Evolutionary conservation across 768 basidiomycete species (phyloP), one percentile per base, ranked within the genome.

Genomic region (Hygrophorus pudorinus): DNA sequence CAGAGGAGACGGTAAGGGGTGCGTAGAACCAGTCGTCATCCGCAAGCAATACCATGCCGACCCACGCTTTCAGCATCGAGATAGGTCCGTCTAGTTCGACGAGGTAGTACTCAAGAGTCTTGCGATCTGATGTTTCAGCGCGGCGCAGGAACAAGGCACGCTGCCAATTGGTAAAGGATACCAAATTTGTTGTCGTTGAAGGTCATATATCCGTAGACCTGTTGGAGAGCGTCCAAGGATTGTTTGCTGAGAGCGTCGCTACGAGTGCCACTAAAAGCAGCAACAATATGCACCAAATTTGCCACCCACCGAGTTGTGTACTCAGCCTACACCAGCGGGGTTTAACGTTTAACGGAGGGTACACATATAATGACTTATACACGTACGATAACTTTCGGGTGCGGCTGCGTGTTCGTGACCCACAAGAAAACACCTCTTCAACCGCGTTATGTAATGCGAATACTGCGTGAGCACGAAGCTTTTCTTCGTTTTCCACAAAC

Each of bases 11-110:
- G 24, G 24, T 24, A 24, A 7, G 24, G 24, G 24, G 7, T 24
- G 24, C 24, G 7, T 24, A 24, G 24, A 51, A 48, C 50, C 50
- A 48, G 28, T 51, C 27, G 2, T 38, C 37, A 32, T 51, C 49
- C 12, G 50, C 52, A 48, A 53, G 49, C 40, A 53, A 50, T 38
- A 48, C 46, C 44, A 48, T 51, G 40, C 52, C 52, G 32, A 53
- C 52, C 33, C 46, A 53, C 13, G 45, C 52, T 48, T 53, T 53
- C 3, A 53, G 50, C 30, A 51, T 51, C n/a, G 50, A 53, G 30
- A 42, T 32, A 38, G 37, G 17, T 38, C 37, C 37, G 5, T 44
- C 38, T 8, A 41, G 37, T 18, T 49, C 42, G 20, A 53, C 41
- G 12, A 45, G 20, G 20, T 43, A 48, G 8, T 44, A 51, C 3